Evolutionary conservation across 2,329 filamentous ascomycete species (phyloP).

Genomic region (Lachnellula occidentalis): DNA sequence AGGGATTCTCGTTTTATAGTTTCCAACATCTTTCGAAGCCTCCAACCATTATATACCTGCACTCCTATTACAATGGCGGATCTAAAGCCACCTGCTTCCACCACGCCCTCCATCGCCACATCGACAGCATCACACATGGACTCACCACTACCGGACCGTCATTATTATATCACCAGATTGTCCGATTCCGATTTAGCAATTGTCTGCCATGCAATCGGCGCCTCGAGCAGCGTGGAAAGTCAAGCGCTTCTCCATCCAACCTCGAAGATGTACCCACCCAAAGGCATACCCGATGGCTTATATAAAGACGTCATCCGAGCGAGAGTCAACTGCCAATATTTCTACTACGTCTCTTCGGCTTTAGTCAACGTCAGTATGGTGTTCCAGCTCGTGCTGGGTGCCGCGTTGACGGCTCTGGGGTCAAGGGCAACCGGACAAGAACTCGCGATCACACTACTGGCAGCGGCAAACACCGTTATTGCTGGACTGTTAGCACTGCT

Average conservation of each 20-base stretch:
- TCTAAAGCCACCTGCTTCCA: background rate
- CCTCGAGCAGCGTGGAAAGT: constrained; percentile 1
- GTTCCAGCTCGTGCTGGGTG: constrained; percentile 23
- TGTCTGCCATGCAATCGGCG: constrained; percentile 8
- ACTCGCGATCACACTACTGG: constrained; percentile 18
- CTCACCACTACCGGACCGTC: background rate
- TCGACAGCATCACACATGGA: constrained; percentile 1
- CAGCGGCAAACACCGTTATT: constrained; percentile 17
- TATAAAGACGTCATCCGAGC: constrained; percentile 18
- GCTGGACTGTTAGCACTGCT: constrained; percentile 11
- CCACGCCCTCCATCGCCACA: background rate
- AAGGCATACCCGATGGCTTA: constrained; percentile 18
- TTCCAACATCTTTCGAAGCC: background rate
- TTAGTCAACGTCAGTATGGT: constrained; percentile 19
- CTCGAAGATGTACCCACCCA: constrained; percentile 15
- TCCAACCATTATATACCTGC: background rate
- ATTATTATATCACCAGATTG: constrained; percentile 4
- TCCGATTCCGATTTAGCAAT: constrained; percentile 2
- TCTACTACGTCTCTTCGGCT: constrained; percentile 17
- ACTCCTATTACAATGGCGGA: background rate
- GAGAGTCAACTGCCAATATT: constrained; percentile 8
- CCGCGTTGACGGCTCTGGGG: constrained; percentile 22
- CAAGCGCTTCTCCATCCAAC: constrained; percentile 7
- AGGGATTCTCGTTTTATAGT: too few species aligned
- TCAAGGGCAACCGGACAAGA: constrained; percentile 8